A percentile compares a stretch with the other conserved stretches of the same genome.
Evolutionary conservation across 2,329 filamentous ascomycete genomes (phyloP).

Genomic region (Botrytis cinerea): DNA sequence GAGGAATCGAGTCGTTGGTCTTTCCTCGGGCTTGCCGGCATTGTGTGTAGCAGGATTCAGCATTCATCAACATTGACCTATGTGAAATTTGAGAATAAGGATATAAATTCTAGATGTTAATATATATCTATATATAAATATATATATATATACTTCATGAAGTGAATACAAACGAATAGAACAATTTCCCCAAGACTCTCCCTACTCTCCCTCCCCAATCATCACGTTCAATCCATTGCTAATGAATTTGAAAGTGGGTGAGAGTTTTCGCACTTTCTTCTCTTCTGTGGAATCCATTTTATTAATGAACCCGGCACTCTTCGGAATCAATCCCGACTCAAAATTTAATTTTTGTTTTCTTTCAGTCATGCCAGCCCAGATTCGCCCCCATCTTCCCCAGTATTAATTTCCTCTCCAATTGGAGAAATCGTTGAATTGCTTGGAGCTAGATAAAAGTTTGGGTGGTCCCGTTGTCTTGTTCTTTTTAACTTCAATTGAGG

Average conservation of each 20-base stretch:
- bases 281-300: neutral
- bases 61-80: neutral
- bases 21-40: neutral
- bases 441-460: neutral
- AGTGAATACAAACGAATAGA: neutral
- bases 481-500: neutral
- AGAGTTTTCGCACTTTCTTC: neutral
- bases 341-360: neutral
- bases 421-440: neutral
- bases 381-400: constrained; percentile 4
- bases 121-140: neutral
- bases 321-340: neutral
- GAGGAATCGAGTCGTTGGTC: neutral
- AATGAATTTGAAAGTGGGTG: neutral
- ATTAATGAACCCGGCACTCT: neutral
- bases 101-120: neutral
- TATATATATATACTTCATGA: no score
- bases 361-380: neutral
- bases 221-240: neutral
- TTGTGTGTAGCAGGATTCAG: neutral
- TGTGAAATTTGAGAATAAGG: neutral
- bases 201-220: neutral
- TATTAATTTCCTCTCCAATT: neutral
- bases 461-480: neutral
- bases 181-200: neutral